Evolutionary conservation across 257 asterid genomes (phyloP), one percentile per base, ranked within the genome.

Genomic region (Mitragyna speciosa): DNA sequence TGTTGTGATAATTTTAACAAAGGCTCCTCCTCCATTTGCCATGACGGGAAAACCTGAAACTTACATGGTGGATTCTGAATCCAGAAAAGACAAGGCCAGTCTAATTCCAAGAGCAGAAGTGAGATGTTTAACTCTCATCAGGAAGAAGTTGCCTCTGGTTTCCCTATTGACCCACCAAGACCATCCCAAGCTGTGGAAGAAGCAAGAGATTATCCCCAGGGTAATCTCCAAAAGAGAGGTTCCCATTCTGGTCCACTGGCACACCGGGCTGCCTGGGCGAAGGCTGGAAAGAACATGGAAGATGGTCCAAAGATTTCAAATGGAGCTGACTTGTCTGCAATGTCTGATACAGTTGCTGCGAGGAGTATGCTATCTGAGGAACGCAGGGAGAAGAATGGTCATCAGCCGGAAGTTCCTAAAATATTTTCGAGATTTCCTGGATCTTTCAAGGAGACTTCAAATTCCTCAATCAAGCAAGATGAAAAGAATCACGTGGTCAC

Each of bases 211-310:
- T 91, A 86, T 77, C 85, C 90, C 59, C 89, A 85, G 5, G 88
- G 85, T 36, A 89, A 83, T 81, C 80, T 81, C 78, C 96, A 89
- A 78, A 89, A 90, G 82, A 83, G 98, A 76, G 96, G 90, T 67
- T 92, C 99, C n/a, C 97, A 95, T 87, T 95, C 99, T 1, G 99
- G 99, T 80, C 99, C 99, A 72, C 79, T 94, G 86, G 93, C 88
- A 65, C 91, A 93, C 78, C 91, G 95, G 75, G 97, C 97, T 48
- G 90, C 99, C 81, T 91, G 95, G 97, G 83, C 90, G 36, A 93
- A 91, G 85, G 82, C 93, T 8, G 94, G 95, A 68, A 93, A 91
- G 89, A 92, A 82, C 82, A 81, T 75, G 48, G 97, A 92, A 85
- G 96, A 91, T 22, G 92, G 90, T 77, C 92, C 93, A 11, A 92